These are phyloP conservation scores for Citrus cavaleriei DNA, from an alignment of 345 rosid species.

Conservation along the genomic window DNA sequence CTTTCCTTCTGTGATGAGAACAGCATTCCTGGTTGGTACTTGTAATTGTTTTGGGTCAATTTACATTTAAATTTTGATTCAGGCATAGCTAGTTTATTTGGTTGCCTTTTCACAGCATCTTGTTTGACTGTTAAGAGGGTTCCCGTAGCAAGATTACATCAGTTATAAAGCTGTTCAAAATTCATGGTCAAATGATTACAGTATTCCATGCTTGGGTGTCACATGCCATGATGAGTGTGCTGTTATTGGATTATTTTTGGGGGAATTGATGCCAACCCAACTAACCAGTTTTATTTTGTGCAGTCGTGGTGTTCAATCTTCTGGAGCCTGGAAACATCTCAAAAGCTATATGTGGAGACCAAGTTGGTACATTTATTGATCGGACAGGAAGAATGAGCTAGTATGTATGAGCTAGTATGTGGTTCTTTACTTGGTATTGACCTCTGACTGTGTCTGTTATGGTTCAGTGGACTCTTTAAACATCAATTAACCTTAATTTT, in stretches of 20 bases:
- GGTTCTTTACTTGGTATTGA: conserved; percentile 19
- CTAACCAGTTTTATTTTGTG: neutral
- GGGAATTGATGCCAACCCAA: neutral
- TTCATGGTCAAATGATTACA: neutral
- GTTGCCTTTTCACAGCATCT: neutral
- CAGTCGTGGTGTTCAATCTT: conserved; percentile 43
- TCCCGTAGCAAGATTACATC: neutral
- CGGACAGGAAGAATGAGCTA: conserved; percentile 13
- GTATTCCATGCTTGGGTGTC: neutral
- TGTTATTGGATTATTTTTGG: neutral
- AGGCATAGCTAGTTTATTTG: neutral
- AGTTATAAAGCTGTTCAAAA: neutral
- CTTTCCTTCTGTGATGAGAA: conserved; percentile 48
- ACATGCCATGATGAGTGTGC: neutral
- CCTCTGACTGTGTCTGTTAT: neutral
- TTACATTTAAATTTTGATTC: neutral
- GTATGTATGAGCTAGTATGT: neutral
- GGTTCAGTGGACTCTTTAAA: neutral
- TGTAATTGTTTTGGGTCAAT: neutral
- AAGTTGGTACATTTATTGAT: conserved; percentile 48
- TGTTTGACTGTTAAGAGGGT: neutral
- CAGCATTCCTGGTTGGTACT: conserved; percentile 41
- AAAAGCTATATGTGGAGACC: conserved; percentile 45
- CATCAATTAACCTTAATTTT: neutral
- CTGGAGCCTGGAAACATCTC: conserved; percentile 44